Conservation (phyloP, 2,329 filamentous ascomycete genomes). For the Aspergillus thermomutatus region DNA sequence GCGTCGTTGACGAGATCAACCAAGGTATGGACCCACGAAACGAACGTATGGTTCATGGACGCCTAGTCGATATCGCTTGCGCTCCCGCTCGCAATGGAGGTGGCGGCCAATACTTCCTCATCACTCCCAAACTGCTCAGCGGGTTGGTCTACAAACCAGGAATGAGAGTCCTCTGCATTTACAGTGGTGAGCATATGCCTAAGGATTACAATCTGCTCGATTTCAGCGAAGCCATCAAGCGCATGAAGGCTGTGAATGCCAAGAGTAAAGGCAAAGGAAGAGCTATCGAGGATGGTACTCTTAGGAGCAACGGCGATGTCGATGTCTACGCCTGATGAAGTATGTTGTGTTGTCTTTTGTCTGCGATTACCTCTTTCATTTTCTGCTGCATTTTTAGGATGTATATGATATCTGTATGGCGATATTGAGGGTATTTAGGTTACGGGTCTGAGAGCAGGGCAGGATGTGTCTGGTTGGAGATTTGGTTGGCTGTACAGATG, state of each 20-base stretch:
- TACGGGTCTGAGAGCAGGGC: not conserved
- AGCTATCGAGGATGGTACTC: slow-evolving; percentile 4
- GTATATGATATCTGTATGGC: not conserved
- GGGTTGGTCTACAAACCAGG: slow-evolving; percentile 81
- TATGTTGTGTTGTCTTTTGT: not conserved
- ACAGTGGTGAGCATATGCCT: slow-evolving; percentile 69
- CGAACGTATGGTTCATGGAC: slow-evolving; percentile 95
- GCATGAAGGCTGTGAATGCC: slow-evolving; percentile 29
- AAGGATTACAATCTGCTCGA: slow-evolving; percentile 35
- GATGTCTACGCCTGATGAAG: slow-evolving; percentile 18
- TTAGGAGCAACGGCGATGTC: slow-evolving; percentile 12
- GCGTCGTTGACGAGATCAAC: slow-evolving; percentile 98
- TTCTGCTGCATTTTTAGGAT: not conserved
- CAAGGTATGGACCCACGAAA: slow-evolving; percentile 99
- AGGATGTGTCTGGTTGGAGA: not conserved
- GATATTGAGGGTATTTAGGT: not conserved
- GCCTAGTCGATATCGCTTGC: slow-evolving; percentile 97
- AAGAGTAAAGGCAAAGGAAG: slow-evolving; percentile 14
- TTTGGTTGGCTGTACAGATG: not conserved
- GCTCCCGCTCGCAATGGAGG: slow-evolving; percentile 46
- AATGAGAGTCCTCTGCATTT: slow-evolving; percentile 93
- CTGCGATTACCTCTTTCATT: not conserved
- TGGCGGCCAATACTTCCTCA: slow-evolving; percentile 84
- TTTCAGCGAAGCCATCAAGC: slow-evolving; percentile 34
- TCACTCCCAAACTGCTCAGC: slow-evolving; percentile 90